Conservation (phyloP, 495 filamentous ascomycete species). For the Articulospora tetracladia region DNA sequence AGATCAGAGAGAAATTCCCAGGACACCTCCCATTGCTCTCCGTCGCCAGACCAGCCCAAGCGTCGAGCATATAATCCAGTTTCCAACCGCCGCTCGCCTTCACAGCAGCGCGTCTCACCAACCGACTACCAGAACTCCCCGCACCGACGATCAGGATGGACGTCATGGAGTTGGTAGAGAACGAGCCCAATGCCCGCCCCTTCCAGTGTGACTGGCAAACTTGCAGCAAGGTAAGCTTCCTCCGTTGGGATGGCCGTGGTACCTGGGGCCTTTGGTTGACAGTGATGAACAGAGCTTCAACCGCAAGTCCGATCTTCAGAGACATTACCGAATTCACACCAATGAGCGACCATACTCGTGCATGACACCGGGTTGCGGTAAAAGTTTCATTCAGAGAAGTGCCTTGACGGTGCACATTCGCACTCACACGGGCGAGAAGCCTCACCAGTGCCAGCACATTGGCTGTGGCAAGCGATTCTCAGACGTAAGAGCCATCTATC, state of each 20-base stretch:
- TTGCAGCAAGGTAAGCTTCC: conserved; percentile 45
- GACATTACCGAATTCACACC: conserved; percentile 87
- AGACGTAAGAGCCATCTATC: conserved; percentile 54
- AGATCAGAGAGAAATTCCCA: background rate
- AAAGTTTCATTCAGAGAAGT: conserved; percentile 88
- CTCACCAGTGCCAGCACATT: conserved; percentile 73
- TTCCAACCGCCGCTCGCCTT: too few relatives aligned
- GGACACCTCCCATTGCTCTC: background rate
- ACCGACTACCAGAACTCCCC: too few relatives aligned
- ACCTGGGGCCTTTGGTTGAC: background rate
- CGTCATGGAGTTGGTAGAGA: conserved; percentile 49
- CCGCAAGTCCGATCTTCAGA: conserved; percentile 85
- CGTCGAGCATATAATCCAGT: too few relatives aligned
- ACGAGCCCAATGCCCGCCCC: conserved; percentile 46
- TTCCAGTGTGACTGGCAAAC: conserved; percentile 49
- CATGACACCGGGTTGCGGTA: conserved; percentile 64
- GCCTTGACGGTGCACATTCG: conserved; percentile 82
- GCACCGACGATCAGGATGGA: too few relatives aligned
- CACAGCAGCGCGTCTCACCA: too few relatives aligned
- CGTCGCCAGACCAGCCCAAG: too few relatives aligned
- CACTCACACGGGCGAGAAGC: conserved; percentile 88
- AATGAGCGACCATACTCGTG: conserved; percentile 84
- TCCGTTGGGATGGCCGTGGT: background rate
- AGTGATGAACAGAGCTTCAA: conserved; percentile 68
- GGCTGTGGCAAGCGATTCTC: conserved; percentile 86